phyloP scores from a whole-genome alignment of 257 asterid genomes.

The Thymus mandschuricus region DNA sequence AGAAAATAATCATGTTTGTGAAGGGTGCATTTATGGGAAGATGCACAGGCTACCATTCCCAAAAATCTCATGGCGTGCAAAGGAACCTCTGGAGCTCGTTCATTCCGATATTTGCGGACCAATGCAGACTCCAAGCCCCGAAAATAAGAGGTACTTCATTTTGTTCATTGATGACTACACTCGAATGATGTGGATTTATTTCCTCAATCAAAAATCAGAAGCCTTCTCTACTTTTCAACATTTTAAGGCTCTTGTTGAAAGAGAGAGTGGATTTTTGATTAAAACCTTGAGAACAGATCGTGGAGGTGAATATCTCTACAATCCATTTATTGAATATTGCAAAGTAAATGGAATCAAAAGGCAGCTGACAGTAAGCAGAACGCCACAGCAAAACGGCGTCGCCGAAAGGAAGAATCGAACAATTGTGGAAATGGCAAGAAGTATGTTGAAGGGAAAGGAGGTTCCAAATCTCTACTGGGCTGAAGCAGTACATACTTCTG shows the following conservation, averaged over 20 bases:
- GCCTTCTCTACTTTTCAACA: background rate
- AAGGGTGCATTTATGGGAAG: background rate
- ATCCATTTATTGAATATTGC: constrained; percentile 19
- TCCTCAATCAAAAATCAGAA: background rate
- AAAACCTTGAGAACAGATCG: background rate
- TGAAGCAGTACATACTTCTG: background rate
- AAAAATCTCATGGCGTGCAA: constrained; percentile 1
- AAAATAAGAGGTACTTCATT: background rate
- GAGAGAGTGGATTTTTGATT: background rate
- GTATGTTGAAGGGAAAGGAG: constrained; percentile 17
- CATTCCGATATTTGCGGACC: background rate
- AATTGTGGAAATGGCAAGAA: constrained; percentile 19
- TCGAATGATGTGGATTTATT: constrained; percentile 3
- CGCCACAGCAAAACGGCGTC: background rate
- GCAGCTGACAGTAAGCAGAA: background rate
- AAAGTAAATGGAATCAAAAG: background rate
- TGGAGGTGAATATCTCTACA: constrained; percentile 5
- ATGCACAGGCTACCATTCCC: constrained; percentile 9
- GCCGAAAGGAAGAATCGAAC: constrained; percentile 27
- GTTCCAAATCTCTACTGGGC: constrained; percentile 8
- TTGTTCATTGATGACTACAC: constrained; percentile 16
- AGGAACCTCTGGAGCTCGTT: background rate
- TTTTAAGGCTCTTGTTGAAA: constrained; percentile 4
- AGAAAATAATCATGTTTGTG: background rate
- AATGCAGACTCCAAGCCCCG: background rate